Evolutionary conservation across 306 rosid species (phyloP).

Genomic region (Notholithocarpus densiflorus): DNA sequence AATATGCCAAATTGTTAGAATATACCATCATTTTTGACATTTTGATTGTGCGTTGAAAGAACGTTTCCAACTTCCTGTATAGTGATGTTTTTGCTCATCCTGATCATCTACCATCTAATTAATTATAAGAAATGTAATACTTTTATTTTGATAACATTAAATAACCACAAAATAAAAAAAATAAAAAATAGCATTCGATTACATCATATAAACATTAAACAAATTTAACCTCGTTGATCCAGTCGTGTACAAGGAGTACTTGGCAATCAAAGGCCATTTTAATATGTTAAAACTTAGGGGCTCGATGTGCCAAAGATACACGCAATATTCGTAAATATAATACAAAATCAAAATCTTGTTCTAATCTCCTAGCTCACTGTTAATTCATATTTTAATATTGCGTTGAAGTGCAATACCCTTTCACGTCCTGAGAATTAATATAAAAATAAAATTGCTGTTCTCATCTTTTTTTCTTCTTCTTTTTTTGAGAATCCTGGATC

Average conservation of each 20-base stretch:
- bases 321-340: background rate
- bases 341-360: background rate
- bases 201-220: background rate
- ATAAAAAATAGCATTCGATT: background rate
- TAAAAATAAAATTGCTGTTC: too few relatives aligned
- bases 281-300: background rate
- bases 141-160: background rate
- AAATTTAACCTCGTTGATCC: background rate
- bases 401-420: too few relatives aligned
- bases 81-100: background rate
- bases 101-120: background rate
- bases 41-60: background rate
- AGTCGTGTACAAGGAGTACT: background rate
- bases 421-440: too few relatives aligned
- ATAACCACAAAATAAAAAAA: too few relatives aligned
- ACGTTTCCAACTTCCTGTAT: background rate
- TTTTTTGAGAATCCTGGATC: too few relatives aligned
- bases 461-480: too few relatives aligned
- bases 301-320: background rate
- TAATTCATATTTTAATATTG: too few relatives aligned
- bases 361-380: background rate
- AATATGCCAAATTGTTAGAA: too few relatives aligned
- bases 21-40: background rate
- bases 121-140: background rate
- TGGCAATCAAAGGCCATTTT: background rate